Conservation (phyloP, 176 grass and related monocot species). For the Typha latifolia region DNA sequence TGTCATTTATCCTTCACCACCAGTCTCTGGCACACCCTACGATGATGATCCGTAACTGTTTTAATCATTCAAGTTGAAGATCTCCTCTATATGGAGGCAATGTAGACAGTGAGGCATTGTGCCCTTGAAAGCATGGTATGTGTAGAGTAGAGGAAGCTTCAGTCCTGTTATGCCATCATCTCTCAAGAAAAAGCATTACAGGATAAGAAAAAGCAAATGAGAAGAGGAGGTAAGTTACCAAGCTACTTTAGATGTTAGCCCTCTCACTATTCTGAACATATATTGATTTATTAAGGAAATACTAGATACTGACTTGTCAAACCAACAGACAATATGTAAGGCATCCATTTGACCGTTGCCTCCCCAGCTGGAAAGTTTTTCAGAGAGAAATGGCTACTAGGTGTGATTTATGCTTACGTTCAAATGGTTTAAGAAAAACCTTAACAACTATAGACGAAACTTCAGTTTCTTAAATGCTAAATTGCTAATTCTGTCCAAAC, state of each 20-base stretch:
- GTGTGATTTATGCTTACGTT: too few species aligned
- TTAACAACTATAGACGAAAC: too few species aligned
- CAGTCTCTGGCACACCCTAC: conserved; percentile 1
- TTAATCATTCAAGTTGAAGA: background rate
- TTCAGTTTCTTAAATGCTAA: too few species aligned
- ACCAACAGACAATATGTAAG: background rate
- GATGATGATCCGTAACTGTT: conserved; percentile 25
- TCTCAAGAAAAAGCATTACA: background rate
- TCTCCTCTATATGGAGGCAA: background rate
- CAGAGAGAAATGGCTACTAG: too few species aligned
- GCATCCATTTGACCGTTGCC: too few species aligned
- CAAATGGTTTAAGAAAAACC: too few species aligned
- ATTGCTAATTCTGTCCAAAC: too few species aligned
- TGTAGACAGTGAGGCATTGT: background rate
- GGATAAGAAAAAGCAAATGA: background rate
- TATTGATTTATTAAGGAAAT: background rate
- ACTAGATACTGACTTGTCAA: background rate
- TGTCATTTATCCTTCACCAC: conserved; percentile 4
- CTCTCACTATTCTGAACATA: background rate
- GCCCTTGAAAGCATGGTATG: background rate
- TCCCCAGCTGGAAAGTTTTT: too few species aligned
- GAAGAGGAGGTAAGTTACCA: background rate
- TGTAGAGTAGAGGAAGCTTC: background rate
- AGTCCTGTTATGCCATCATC: background rate
- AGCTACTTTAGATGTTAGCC: background rate